Conservation (phyloP, 2,329 filamentous ascomycete species). For the Ophiocordyceps sinensis region DNA sequence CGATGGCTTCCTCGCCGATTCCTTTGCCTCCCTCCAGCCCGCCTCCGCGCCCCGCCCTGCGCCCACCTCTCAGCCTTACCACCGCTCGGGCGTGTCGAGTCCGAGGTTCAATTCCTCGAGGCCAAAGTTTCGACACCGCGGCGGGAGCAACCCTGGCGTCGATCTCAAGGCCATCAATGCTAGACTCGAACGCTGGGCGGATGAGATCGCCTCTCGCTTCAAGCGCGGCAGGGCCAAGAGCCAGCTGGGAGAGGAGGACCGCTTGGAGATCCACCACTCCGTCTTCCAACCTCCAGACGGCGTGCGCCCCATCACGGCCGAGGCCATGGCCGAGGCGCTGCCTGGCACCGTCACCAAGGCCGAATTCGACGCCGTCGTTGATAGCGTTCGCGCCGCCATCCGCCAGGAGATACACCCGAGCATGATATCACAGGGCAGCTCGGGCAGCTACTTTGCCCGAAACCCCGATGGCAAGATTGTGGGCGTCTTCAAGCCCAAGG, state of each 20-base stretch:
- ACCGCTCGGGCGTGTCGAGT: conserved; percentile 45
- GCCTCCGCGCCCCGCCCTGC: conserved; percentile 48
- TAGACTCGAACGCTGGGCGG: conserved; percentile 86
- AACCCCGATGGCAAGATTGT: conserved; percentile 88
- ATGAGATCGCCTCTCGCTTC: conserved; percentile 95
- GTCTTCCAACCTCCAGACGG: conserved; percentile 92
- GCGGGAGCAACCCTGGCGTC: conserved; percentile 68
- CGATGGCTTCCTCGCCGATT: conserved; percentile 40
- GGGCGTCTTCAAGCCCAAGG: conserved; percentile 97
- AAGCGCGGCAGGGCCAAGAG: conserved; percentile 70
- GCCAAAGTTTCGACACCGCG: conserved; percentile 30
- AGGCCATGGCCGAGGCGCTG: conserved; percentile 51
- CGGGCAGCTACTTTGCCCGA: conserved; percentile 92
- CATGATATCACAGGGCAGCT: conserved; percentile 94
- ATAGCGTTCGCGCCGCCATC: conserved; percentile 82
- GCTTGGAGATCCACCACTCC: conserved; percentile 89
- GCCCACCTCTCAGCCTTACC: conserved; percentile 45
- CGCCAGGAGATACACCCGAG: conserved; percentile 83
- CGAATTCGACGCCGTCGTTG: conserved; percentile 78
- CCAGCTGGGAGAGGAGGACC: conserved; percentile 61
- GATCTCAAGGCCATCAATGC: conserved; percentile 98
- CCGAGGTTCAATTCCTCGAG: conserved; percentile 26
- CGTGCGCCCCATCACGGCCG: conserved; percentile 62
- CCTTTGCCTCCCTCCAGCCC: conserved; percentile 41
- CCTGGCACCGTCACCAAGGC: conserved; percentile 57